Evolutionary conservation across 2,329 filamentous ascomycete species (phyloP).

Genomic region (Colletotrichum sp.): DNA sequence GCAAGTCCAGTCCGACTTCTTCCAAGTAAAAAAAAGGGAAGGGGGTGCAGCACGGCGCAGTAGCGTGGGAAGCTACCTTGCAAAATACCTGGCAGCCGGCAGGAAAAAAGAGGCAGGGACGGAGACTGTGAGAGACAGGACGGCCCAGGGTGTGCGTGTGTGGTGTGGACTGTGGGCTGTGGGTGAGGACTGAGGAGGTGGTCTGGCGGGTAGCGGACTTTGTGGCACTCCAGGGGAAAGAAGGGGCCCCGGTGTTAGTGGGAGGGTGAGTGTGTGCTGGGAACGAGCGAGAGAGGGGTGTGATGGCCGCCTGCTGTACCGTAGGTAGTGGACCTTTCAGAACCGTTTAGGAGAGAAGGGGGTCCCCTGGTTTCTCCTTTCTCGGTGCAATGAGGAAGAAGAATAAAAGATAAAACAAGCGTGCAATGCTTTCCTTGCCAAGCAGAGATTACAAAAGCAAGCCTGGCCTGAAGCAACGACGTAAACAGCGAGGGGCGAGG

Average conservation of each 20-base stretch:
- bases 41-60: not conserved
- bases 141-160: not conserved
- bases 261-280: not conserved
- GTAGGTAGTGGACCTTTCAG: slow-evolving; percentile 3
- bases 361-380: slow-evolving; percentile 16
- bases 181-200: not conserved
- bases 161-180: not conserved
- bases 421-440: slow-evolving; percentile 3
- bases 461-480: not conserved
- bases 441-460: slow-evolving; percentile 1
- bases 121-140: not conserved
- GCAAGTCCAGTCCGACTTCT: not conserved
- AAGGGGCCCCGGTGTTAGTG: not conserved
- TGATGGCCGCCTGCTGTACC: not conserved
- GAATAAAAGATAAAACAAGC: not conserved
- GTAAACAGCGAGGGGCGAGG: not conserved
- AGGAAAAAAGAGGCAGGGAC: not conserved
- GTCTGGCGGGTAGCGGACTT: slow-evolving; percentile 1
- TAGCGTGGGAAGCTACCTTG: not conserved
- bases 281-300: not conserved
- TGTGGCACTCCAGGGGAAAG: slow-evolving; percentile 9
- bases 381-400: not conserved
- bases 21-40: not conserved
- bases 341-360: slow-evolving; percentile 16
- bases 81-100: not conserved